Conservation (phyloP, 75 land plant genomes). For the Selaginella tamariscina region DNA sequence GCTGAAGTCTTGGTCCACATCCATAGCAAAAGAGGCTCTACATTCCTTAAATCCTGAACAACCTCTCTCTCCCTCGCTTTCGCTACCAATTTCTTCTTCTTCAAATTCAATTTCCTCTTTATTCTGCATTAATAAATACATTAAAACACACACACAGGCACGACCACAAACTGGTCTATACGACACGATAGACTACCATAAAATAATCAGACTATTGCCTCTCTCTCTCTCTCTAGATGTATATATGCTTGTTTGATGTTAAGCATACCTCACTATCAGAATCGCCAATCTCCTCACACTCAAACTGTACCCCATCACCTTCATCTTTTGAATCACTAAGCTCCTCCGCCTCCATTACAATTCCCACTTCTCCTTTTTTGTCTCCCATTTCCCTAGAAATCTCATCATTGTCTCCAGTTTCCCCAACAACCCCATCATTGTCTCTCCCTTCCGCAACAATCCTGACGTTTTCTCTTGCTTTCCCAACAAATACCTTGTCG, state of each 20-base stretch:
- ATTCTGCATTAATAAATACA: neutral
- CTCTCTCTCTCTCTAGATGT: constrained; percentile 15
- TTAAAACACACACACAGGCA: neutral
- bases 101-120: constrained; percentile 15
- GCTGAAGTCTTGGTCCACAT: neutral
- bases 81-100: constrained; percentile 14
- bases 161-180: neutral
- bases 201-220: constrained; percentile 26
- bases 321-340: constrained; percentile 85
- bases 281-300: constrained; percentile 76
- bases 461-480: neutral
- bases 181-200: neutral
- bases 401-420: neutral
- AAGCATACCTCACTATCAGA: constrained; percentile 46
- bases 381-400: constrained; percentile 25
- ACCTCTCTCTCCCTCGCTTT: neutral
- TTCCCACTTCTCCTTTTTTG: constrained; percentile 15
- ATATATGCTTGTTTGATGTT: neutral
- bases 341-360: constrained; percentile 88
- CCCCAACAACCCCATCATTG: constrained; percentile 9
- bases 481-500: neutral
- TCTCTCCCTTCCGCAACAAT: neutral
- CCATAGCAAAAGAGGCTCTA: neutral
- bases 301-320: constrained; percentile 61
- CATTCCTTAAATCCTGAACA: neutral